Percentiles rank a stretch among this genome's conserved stretches.
These are phyloP conservation scores for Nemania sp. DNA, from an alignment of 2,329 filamentous ascomycete genomes.

Conservation along the genomic window DNA sequence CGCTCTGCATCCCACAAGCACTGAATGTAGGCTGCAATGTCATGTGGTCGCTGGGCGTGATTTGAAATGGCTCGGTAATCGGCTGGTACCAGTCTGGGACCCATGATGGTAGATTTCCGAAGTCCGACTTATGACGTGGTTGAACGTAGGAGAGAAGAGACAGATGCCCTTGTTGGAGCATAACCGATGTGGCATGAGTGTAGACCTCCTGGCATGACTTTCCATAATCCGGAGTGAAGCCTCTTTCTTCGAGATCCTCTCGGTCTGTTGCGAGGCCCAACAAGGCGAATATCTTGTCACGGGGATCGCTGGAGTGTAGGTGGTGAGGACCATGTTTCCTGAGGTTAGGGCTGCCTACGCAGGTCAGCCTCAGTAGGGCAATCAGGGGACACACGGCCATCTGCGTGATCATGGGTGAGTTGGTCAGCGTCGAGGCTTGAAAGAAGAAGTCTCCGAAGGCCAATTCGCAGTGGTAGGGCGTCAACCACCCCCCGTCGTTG, in stretches of 20 bases:
- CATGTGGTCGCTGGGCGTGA: slow-evolving; percentile 1
- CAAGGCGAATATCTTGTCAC: slow-evolving; percentile 35
- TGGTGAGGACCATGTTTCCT: slow-evolving; percentile 23
- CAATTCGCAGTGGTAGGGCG: background rate
- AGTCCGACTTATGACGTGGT: slow-evolving; percentile 4
- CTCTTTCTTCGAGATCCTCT: slow-evolving; percentile 10
- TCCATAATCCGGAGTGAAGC: slow-evolving; percentile 30
- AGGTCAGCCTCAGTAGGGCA: slow-evolving; percentile 19
- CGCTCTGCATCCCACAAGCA: background rate
- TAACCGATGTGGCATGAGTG: slow-evolving; percentile 22
- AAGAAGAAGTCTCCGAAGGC: background rate
- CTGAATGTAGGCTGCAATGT: background rate
- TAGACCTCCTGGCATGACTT: slow-evolving; percentile 30
- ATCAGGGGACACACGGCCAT: slow-evolving; percentile 11
- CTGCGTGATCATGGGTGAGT: slow-evolving; percentile 14
- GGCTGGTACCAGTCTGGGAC: slow-evolving; percentile 33
- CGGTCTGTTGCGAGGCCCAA: slow-evolving; percentile 23
- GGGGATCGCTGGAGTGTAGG: slow-evolving; percentile 30
- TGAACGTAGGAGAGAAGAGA: slow-evolving; percentile 30
- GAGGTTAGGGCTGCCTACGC: slow-evolving; percentile 15
- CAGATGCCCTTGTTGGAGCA: slow-evolving; percentile 24
- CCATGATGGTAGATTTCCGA: slow-evolving; percentile 31
- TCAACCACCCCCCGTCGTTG: background rate
- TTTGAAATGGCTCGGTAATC: slow-evolving; percentile 29
- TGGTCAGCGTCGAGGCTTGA: slow-evolving; percentile 1